These are phyloP conservation scores for Scytalidium lignicola DNA, from an alignment of 2,329 filamentous ascomycete genomes.

Conservation along the genomic window DNA sequence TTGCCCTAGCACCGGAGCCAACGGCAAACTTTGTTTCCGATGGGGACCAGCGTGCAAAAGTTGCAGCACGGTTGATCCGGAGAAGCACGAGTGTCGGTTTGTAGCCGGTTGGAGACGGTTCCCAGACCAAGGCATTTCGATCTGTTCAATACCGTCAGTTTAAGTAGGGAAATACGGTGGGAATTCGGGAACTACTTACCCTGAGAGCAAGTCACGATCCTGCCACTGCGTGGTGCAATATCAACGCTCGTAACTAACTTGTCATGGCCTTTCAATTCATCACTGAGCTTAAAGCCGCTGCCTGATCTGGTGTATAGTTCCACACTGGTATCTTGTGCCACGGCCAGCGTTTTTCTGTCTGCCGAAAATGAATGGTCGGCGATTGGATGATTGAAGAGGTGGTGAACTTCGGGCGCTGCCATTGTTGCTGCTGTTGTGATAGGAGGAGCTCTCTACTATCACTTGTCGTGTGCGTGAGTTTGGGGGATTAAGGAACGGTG, in stretches of 20 bases:
- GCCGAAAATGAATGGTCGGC: constrained; percentile 97
- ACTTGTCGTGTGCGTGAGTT: constrained; percentile 27
- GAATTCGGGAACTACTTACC: constrained; percentile 45
- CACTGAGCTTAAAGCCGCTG: constrained; percentile 73
- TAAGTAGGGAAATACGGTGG: constrained; percentile 5
- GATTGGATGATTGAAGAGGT: constrained; percentile 94
- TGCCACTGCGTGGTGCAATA: constrained; percentile 83
- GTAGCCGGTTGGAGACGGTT: constrained; percentile 85
- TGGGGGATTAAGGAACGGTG: constrained; percentile 3
- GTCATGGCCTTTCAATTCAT: constrained; percentile 94
- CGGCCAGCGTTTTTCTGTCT: constrained; percentile 81
- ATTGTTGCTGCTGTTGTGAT: constrained; percentile 58
- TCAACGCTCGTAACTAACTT: constrained; percentile 96
- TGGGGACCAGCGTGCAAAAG: constrained; percentile 95
- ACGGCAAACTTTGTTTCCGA: constrained; percentile 97
- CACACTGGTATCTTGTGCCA: constrained; percentile 83
- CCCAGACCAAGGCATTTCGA: constrained; percentile 97
- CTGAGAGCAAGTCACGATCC: constrained; percentile 97
- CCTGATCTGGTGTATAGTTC: constrained; percentile 78
- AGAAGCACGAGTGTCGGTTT: constrained; percentile 96
- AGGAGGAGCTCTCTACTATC: constrained; percentile 99
- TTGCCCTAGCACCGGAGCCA: constrained; percentile 89
- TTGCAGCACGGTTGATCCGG: constrained; percentile 93
- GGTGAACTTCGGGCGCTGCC: constrained; percentile 85
- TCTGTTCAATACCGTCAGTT: constrained; percentile 52